These are phyloP conservation scores for Trypanosoma melophagium DNA, from an alignment of 208 protist genomes.

Conservation along the genomic window DNA sequence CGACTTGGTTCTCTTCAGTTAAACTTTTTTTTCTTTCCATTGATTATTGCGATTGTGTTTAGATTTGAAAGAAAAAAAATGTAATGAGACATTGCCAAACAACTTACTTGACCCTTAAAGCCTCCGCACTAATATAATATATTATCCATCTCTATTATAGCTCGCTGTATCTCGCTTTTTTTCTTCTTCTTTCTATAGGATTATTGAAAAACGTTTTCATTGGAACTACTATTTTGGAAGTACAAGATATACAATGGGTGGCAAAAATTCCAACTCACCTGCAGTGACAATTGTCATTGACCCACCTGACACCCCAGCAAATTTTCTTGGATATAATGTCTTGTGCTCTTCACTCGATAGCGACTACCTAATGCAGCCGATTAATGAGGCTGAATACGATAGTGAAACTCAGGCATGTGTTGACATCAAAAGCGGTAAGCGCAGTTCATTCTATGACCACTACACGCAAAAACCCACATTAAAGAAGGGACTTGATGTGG, in stretches of 20 bases:
- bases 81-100: too few relatives aligned
- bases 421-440: slow-evolving; percentile 41
- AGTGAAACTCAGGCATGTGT: slow-evolving; percentile 74
- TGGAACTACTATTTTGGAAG: slow-evolving; percentile 3
- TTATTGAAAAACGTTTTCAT: background rate
- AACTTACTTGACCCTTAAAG: too few relatives aligned
- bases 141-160: too few relatives aligned
- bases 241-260: slow-evolving; percentile 14
- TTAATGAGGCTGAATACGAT: slow-evolving; percentile 74
- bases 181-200: slow-evolving; percentile 10
- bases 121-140: too few relatives aligned
- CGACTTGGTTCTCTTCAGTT: too few relatives aligned
- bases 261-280: background rate
- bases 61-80: too few relatives aligned
- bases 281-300: slow-evolving; percentile 42
- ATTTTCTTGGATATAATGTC: slow-evolving; percentile 59
- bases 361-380: slow-evolving; percentile 65
- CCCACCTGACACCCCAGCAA: slow-evolving; percentile 38
- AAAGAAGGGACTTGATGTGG: slow-evolving; percentile 48
- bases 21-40: too few relatives aligned
- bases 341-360: slow-evolving; percentile 45
- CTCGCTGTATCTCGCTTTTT: background rate
- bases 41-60: too few relatives aligned
- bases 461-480: slow-evolving; percentile 41
- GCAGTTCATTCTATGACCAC: slow-evolving; percentile 57